Evolutionary conservation across 139 green algal genomes (phyloP), one percentile per base, ranked within the genome.

Genomic region (Chlamydomonas sp.): DNA sequence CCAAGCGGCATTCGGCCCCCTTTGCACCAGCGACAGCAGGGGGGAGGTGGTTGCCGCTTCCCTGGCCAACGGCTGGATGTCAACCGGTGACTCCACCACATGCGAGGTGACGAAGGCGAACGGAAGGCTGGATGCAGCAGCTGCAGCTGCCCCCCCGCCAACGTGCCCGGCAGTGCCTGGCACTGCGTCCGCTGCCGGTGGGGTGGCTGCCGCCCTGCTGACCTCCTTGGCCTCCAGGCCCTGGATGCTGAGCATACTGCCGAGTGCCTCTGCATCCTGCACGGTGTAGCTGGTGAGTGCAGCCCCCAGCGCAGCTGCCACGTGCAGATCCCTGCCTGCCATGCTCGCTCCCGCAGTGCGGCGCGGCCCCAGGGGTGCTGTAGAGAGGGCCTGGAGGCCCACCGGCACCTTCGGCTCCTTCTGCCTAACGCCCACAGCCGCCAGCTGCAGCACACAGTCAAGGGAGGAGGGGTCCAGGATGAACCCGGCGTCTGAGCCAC

Each of bases 401-500:
- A 79, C 62, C 7, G 83, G 83, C 15, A 87, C 83, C 83, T 87
- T 87, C 59, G 59, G 17, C 63, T 63, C 14, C 6, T 15, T 2
- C 62, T 79, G 31, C 3, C 1, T 3, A 0, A 7, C 63, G n/a
- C 62, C 83, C 7, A 63, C 88, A 31, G 93, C 95, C 18, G 91
- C 95, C 49, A 97, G 81, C 89, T 97, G 95, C 62, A 97, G 82
- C 72, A 88, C 91, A 66, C 86, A 92, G 89, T 97, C 95, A 17
- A 97, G 63, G 7, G 85, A 31, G 2, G 94, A 92, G 3, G 94
- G 94, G 59, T 93, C 93, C 66, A 95, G 57, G n/a, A 90, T 3
- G 58, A 89, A 85, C 31, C 73, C 87, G 31, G 73, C 87, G 72
- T n/a, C 8, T 8, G 49, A 49, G 67, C 9, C 12, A 20, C 68